Percentiles rank a stretch among this genome's conserved stretches.
Evolutionary conservation across 352 stramenopile species (phyloP).

Genomic region (Phytophthora litchii): DNA sequence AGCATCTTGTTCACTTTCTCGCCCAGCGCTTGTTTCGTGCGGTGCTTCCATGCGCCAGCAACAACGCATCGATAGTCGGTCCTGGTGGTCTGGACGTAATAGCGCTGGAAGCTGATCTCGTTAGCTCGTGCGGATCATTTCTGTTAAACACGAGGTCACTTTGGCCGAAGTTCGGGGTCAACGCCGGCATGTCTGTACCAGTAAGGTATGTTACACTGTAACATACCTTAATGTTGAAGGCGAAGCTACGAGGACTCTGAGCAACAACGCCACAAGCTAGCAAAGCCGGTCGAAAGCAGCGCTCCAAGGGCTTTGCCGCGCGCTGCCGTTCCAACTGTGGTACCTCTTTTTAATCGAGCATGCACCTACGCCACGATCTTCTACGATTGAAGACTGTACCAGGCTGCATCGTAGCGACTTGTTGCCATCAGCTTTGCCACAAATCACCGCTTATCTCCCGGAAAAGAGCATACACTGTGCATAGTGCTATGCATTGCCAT

Average conservation of each 20-base stretch:
- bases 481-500: no score
- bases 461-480: no score
- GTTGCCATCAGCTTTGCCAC: not conserved
- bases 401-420: no score
- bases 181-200: no score
- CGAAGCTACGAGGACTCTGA: not conserved
- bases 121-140: slow-evolving; percentile 4
- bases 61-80: slow-evolving; percentile 26
- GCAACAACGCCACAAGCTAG: not conserved
- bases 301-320: not conserved
- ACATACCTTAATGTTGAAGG: not conserved
- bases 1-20: not conserved
- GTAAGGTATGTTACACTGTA: no score
- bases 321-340: not conserved
- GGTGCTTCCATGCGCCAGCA: not conserved
- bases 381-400: no score
- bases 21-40: slow-evolving; percentile 7
- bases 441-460: no score
- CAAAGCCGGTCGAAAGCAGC: not conserved
- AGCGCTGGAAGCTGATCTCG: slow-evolving; percentile 4
- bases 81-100: slow-evolving; percentile 14
- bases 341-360: not conserved
- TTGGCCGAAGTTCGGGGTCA: no score
- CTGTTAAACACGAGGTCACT: not conserved
- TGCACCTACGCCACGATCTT: no score